Conservation (phyloP, 1,284 basidiomycete genomes). For the Trichosporon ovoides region DNA sequence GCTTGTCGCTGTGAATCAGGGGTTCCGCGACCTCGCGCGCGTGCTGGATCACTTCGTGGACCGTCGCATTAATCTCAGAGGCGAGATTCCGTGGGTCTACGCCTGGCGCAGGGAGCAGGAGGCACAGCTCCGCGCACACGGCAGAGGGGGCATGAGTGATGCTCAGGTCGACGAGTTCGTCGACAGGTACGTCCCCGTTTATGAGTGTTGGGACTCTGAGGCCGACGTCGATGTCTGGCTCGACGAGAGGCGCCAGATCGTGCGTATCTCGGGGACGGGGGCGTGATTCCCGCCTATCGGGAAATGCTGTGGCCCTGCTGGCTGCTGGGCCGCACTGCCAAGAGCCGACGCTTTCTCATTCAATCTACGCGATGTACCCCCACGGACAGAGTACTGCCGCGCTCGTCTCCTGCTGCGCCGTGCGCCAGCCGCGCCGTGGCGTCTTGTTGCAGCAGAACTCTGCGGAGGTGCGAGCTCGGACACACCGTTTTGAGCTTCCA, state of each 20-base stretch:
- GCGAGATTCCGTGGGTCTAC: constrained; percentile 29
- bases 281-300: too few relatives aligned
- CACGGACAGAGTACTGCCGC: too few relatives aligned
- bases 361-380: too few relatives aligned
- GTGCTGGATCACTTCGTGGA: background rate
- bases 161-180: constrained; percentile 65
- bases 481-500: too few relatives aligned
- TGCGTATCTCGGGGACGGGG: background rate
- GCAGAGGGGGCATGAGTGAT: constrained; percentile 87
- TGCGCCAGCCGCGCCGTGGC: too few relatives aligned
- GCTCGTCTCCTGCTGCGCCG: too few relatives aligned
- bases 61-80: background rate
- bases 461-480: too few relatives aligned
- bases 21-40: background rate
- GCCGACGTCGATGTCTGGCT: background rate
- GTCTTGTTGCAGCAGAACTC: too few relatives aligned
- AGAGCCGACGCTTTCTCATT: too few relatives aligned
- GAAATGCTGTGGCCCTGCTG: too few relatives aligned
- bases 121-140: constrained; percentile 71
- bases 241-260: background rate
- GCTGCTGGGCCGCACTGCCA: too few relatives aligned
- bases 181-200: constrained; percentile 43
- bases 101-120: constrained; percentile 82
- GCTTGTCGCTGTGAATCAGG: constrained; percentile 26
- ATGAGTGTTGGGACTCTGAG: constrained; percentile 21